Base-by-base conservation (phyloP, 768 basidiomycete species). In the Leccinellum albellum region DNA sequence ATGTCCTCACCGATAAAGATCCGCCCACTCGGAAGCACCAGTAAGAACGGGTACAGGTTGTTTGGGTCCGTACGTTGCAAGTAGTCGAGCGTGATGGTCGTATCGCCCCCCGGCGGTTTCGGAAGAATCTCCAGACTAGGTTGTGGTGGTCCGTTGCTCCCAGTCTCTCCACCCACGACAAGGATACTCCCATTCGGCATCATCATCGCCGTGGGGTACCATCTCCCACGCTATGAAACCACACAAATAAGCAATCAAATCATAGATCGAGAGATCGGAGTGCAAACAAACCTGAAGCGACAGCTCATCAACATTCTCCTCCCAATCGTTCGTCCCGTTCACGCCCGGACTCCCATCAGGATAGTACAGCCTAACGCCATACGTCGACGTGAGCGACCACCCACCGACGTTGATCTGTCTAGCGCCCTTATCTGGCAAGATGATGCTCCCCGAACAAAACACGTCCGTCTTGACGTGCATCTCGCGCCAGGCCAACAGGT, bases 391-490 rank as follows among this genome's bases (percentile, higher is more conserved):
- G 50, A 82, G 72, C 17, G 87, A 88, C 89, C 89, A 83, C 15
- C 75, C 76, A 17, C 68, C 65, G 8, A 73, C 35, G 44, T 68
- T 66, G 52, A 70, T 63, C 56, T 64, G 64, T 13, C 71, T 61
- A 3, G 76, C 90, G 14, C 73, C 83, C 58, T 85, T 87, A 66
- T 91, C 90, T 1, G 90, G 90, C 32, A 91, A 80, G 33, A 88
- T 81, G 46, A 92, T 74, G 46, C 82, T 82, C 9, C 75, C 90
- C 3, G 89, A 83, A 66, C 90, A 91, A 76, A 92, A 92, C 12
- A 91, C 88, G 61, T 92, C 88, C 9, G 86, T 78, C 71, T 88
- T 76, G 61, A 89, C 73, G 58, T 91, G 85, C 87, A 91, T 89
- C 58, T 78, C 78, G 35, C 89, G 85, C 88, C 88, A 92, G 7